Percentiles rank a stretch among this genome's conserved stretches.
These are phyloP conservation scores for Blastocystis sp. DNA, from an alignment of 352 stramenopile genomes.

Conservation along the genomic window DNA sequence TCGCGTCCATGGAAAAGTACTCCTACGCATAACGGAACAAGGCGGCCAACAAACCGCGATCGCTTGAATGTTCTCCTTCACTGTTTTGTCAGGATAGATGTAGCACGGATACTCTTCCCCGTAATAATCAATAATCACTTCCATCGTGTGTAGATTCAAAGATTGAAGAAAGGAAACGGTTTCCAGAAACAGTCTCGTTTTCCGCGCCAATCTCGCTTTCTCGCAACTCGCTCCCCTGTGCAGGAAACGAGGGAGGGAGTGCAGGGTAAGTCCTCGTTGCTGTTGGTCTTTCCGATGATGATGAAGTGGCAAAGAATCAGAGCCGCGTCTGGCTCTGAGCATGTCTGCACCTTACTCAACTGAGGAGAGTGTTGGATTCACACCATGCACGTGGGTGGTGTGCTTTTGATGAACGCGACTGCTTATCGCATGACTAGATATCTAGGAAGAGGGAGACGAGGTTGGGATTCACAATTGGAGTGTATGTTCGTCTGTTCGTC, in stretches of 20 bases:
- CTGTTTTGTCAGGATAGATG: slow-evolving; percentile 47
- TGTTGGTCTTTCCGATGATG: not conserved
- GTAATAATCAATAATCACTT: slow-evolving; percentile 72
- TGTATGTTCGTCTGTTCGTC: too few relatives aligned
- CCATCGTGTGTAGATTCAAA: slow-evolving; percentile 8
- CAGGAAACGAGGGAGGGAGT: too few relatives aligned
- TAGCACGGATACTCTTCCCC: slow-evolving; percentile 67
- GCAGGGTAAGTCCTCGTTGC: not conserved
- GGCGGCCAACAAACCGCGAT: not conserved
- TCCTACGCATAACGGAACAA: not conserved
- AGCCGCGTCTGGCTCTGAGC: not conserved
- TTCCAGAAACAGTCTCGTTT: not conserved
- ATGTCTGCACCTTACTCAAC: slow-evolving; percentile 45
- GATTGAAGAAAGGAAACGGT: slow-evolving; percentile 1
- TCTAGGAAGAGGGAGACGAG: too few relatives aligned
- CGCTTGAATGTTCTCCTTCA: slow-evolving; percentile 51
- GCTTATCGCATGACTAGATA: too few relatives aligned
- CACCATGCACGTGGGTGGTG: too few relatives aligned
- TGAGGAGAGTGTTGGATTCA: not conserved
- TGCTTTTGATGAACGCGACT: too few relatives aligned
- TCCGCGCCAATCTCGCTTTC: too few relatives aligned
- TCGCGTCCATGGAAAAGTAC: slow-evolving; percentile 30
- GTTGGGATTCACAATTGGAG: too few relatives aligned
- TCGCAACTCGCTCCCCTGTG: too few relatives aligned
- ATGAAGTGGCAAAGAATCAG: not conserved